Evolutionary conservation across 2,329 filamentous ascomycete genomes (phyloP), one percentile per base, ranked within the genome.

Genomic region (Ceratocystis cubensis): DNA sequence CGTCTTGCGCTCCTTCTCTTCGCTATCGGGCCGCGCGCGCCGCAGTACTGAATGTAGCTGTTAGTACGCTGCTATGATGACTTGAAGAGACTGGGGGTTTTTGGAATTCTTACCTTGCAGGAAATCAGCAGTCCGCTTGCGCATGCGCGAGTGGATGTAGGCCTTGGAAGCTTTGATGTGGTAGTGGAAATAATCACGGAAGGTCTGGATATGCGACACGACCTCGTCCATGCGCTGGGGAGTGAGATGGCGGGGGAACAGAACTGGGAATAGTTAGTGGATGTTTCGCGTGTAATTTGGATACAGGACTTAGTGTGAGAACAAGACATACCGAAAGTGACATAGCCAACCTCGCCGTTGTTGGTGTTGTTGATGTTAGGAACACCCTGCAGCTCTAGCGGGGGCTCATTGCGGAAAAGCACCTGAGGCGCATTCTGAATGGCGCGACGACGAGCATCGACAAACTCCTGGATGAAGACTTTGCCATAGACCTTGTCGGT

Each of bases 181-280:
- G 77, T 99, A 99, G 77, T 99, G 94, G 82, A 99, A 99, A 78
- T 99, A 99, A 75, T 99, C 94, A 71, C 94, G 89, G 89, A 99
- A 99, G 15, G 94, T 99, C 78, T 99, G 95, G 73, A 99, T 97
- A 76, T 99, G 95, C 63, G 92, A 96, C 72, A 99, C 99, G 75
- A 95, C 92, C 71, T 96, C 92, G 69, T 89, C 88, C 79, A 95
- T 90, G 74, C 91, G 85, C 76, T 96, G 91, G 15, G 86, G 85
- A 15, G 91, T 93, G 70, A 99, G 81, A 77, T 99, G 95, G 70
- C 94, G 88, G 61, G 94, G 93, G 80, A 99, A 99, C 56, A 99
- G 83, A 61, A 97, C 94, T 95, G 68, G 1, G 46, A 30, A 33
- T 46, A 10, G 63, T 57, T 41, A 50, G 25, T 17, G 33, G 4